A percentile compares a stretch with the other conserved stretches of the same genome.
These are phyloP conservation scores for Ceratobasidium sp. DNA, from an alignment of 1,284 basidiomycete genomes.

Conservation along the genomic window DNA sequence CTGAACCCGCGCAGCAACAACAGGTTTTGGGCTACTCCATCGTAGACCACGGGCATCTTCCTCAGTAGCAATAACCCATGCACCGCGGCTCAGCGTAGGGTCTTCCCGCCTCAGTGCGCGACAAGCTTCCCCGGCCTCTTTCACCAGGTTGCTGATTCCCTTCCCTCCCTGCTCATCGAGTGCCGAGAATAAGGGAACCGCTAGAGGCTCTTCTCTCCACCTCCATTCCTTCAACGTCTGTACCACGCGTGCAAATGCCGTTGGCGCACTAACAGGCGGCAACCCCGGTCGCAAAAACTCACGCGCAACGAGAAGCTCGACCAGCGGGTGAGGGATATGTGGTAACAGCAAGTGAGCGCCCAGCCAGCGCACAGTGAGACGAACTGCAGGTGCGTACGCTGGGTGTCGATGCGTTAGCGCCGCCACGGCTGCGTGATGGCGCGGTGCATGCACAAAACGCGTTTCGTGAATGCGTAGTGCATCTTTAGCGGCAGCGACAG, in stretches of 20 bases:
- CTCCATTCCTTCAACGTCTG: conserved; percentile 85
- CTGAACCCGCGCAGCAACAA: conserved; percentile 76
- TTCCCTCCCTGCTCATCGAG: conserved; percentile 52
- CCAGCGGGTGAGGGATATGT: conserved; percentile 78
- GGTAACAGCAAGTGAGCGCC: conserved; percentile 87
- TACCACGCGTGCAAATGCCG: conserved; percentile 85
- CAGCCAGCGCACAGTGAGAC: conserved; percentile 94
- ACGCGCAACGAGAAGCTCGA: conserved; percentile 85
- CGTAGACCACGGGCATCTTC: conserved; percentile 70
- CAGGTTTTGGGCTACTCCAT: conserved; percentile 56
- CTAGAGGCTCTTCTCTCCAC: conserved; percentile 66
- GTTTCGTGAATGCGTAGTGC: conserved; percentile 73
- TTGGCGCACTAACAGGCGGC: conserved; percentile 58
- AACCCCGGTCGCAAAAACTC: conserved; percentile 59
- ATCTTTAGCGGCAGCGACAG: conserved; percentile 62
- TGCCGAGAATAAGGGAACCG: conserved; percentile 60
- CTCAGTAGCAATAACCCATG: conserved; percentile 87
- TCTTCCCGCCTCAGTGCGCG: conserved; percentile 59
- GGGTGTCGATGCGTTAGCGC: conserved; percentile 82
- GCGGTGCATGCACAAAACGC: conserved; percentile 80
- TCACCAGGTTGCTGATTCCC: conserved; percentile 46
- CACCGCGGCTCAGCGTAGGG: conserved; percentile 60
- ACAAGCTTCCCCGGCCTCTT: conserved; percentile 61
- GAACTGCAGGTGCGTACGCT: conserved; percentile 84
- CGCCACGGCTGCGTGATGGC: conserved; percentile 87